Base-by-base conservation (phyloP, 306 rosid species). In the Vigna angularis region DNA sequence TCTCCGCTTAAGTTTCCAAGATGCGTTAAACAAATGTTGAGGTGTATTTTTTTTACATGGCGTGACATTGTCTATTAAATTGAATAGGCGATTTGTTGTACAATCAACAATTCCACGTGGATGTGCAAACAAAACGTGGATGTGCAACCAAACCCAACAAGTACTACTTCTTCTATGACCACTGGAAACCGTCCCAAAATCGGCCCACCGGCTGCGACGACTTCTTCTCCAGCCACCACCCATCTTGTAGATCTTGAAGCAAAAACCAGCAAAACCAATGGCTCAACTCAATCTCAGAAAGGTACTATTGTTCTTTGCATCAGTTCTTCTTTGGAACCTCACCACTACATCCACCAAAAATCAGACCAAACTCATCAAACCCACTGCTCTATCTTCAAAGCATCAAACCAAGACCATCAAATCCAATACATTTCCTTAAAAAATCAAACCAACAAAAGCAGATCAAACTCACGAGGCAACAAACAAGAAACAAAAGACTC, bases 261-360 rank as follows among this genome's bases (percentile, higher is more conserved):
- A 49, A 24, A 59, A 17, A 12, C 8, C 4, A 2, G 3, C 36
- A 38, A 38, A 38, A 38, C 30, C 49, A 65, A 94, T 94, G 97
- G 88, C 94, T 88, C 89, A 78, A 58, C 42, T 66, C 38, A 5
- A 74, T 40, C 14, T 32, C 79, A 81, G 65, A 83, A 84, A 86
- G 93, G 88, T 90, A 80, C 73, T 84, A 50, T 9, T 87, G 22
- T 64, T 89, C 74, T 88, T 42, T 79, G 57, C 87, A 32, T 85
- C 79, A 62, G 50, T 79, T 86, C 88, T 12, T 47, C 13, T 48
- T 86, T 87, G 0, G 84, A 85, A 44, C 52, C 88, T 79, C 89
- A 62, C 78, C 30, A 13, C n/a, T 73, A 79, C 32, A 28, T 80
- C 86, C 56, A 28, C 77, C 58, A 44, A 56, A 62, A 74, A 36